Percentiles rank a stretch among this genome's conserved stretches.
Conservation (phyloP, 2,329 filamentous ascomycete genomes). For the Fusarium nygamai region DNA sequence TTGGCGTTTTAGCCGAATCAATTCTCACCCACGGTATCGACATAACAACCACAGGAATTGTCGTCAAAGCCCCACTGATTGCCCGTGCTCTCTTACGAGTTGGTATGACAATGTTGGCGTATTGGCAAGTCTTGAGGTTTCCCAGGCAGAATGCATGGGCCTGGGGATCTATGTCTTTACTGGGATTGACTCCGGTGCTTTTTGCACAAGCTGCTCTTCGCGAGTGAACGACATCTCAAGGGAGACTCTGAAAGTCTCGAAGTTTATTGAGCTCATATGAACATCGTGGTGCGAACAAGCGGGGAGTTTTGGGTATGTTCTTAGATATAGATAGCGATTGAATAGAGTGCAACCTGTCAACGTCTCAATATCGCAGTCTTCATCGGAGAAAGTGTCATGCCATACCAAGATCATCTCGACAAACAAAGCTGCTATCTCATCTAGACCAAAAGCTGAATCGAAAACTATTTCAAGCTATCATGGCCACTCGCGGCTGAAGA, state of each 20-base stretch:
- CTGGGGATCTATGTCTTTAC: conserved; percentile 15
- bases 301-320: not conserved
- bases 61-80: not conserved
- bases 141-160: conserved; percentile 12
- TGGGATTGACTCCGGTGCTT: conserved; percentile 6
- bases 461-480: not conserved
- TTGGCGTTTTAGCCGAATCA: not conserved
- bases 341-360: not conserved
- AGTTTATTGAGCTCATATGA: no score
- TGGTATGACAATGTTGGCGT: conserved; percentile 1
- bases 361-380: no score
- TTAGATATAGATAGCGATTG: not conserved
- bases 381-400: accelerated
- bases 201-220: conserved; percentile 10
- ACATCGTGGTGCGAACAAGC: not conserved
- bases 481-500: no score
- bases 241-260: accelerated
- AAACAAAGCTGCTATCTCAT: not conserved
- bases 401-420: not conserved
- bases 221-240: not conserved
- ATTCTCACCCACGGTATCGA: conserved; percentile 5
- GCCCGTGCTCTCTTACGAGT: not conserved
- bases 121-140: conserved; percentile 14
- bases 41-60: not conserved
- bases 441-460: accelerated